Conservation (phyloP, 306 rosid genomes). For the Adenanthera pavonina region DNA sequence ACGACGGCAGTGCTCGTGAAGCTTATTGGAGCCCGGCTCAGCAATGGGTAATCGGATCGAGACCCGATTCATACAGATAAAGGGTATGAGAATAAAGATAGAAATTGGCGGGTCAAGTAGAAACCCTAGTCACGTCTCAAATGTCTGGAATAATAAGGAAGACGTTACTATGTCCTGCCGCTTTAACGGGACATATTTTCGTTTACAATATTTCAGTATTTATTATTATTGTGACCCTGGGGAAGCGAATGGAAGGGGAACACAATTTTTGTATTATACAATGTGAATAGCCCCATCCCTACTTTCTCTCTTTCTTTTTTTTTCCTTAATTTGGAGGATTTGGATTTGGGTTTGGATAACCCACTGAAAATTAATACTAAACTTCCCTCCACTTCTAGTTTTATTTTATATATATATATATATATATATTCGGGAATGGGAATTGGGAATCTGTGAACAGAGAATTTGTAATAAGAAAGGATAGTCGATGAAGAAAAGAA, state of each 20-base stretch:
- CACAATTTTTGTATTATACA: constrained; percentile 63
- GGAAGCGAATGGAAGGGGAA: constrained; percentile 51
- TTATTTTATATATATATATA: no score
- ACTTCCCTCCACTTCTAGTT: no score
- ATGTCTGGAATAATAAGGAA: constrained; percentile 40
- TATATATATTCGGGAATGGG: no score
- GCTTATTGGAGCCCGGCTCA: constrained; percentile 43
- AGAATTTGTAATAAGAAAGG: no score
- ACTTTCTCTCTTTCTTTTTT: no score
- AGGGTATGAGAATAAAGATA: constrained; percentile 33
- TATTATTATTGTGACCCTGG: not conserved
- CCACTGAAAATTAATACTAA: no score
- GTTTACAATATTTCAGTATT: constrained; percentile 10
- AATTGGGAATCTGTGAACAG: no score
- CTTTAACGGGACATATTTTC: constrained; percentile 30
- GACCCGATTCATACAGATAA: constrained; percentile 67
- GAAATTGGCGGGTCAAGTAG: constrained; percentile 65
- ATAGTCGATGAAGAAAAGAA: no score
- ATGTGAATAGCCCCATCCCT: constrained; percentile 21
- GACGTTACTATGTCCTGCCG: constrained; percentile 48
- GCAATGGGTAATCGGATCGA: constrained; percentile 55
- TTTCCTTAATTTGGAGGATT: no score
- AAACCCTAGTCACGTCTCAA: constrained; percentile 74
- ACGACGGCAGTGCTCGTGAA: constrained; percentile 47
- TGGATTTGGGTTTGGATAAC: no score